Conservation (phyloP, 2,329 filamentous ascomycete genomes). For the Epichloe aotearoae region DNA sequence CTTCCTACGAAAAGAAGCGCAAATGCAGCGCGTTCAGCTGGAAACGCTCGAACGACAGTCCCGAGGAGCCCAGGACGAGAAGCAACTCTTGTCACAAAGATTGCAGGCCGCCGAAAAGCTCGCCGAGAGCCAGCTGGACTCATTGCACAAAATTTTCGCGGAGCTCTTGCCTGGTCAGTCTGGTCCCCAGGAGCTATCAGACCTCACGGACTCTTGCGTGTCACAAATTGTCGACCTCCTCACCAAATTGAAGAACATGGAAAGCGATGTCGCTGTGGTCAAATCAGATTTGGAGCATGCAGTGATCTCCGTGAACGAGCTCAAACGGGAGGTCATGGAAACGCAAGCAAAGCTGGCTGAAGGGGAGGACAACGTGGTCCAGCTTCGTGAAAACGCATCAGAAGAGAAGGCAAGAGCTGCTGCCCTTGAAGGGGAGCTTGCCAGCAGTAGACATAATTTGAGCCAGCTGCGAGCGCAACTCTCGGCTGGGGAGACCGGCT, state of each 20-base stretch:
- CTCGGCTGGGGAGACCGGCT: conserved; percentile 71
- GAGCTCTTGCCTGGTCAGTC: conserved; percentile 41
- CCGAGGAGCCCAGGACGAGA: conserved; percentile 40
- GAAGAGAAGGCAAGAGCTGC: conserved; percentile 39
- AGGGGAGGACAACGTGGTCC: conserved; percentile 37
- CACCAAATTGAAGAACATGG: conserved; percentile 44
- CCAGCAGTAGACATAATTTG: conserved; percentile 57
- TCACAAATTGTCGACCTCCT: conserved; percentile 44
- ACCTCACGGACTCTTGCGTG: conserved; percentile 47
- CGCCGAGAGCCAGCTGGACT: conserved; percentile 36
- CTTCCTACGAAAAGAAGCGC: conserved; percentile 46
- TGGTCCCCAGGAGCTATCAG: conserved; percentile 41
- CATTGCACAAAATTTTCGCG: conserved; percentile 44
- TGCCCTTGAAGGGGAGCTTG: conserved; percentile 43
- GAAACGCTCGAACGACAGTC: conserved; percentile 46
- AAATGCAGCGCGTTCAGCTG: conserved; percentile 45
- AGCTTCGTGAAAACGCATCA: conserved; percentile 39
- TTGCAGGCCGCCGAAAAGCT: conserved; percentile 37
- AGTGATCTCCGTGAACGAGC: conserved; percentile 37
- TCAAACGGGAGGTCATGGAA: conserved; percentile 44
- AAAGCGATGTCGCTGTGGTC: conserved; percentile 46
- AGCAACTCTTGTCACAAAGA: conserved; percentile 35
- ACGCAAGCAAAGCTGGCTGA: conserved; percentile 37
- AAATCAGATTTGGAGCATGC: conserved; percentile 50
- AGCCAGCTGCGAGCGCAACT: conserved; percentile 56